Percentiles rank a stretch among this genome's conserved stretches.
Evolutionary conservation across 768 basidiomycete species (phyloP).

Genomic region (Dentipellis sp.): DNA sequence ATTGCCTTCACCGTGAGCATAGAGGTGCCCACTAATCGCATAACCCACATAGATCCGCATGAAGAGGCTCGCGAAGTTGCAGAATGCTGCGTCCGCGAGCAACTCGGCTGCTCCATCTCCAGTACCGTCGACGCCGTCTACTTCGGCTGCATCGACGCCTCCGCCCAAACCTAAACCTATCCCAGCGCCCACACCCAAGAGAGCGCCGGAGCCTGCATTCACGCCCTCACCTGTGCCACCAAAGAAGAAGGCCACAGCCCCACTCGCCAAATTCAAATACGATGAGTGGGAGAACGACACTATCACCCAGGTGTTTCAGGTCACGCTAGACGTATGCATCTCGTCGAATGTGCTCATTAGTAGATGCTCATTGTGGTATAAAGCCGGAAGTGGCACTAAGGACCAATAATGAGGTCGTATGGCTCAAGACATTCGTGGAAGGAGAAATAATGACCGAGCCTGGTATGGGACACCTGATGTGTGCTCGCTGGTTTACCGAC

Average conservation of each 20-base stretch:
- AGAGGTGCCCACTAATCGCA: not conserved
- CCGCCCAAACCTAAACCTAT: conserved; percentile 24
- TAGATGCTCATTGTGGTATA: not conserved
- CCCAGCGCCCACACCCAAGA: conserved; percentile 15
- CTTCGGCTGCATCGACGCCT: conserved; percentile 20
- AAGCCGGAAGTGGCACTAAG: conserved; percentile 12
- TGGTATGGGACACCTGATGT: not conserved
- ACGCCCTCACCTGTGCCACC: conserved; percentile 20
- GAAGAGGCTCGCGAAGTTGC: conserved; percentile 85
- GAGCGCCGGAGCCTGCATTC: conserved; percentile 20
- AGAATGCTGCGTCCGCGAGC: conserved; percentile 29
- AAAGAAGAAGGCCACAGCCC: conserved; percentile 39
- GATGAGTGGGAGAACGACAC: conserved; percentile 67
- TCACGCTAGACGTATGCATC: conserved; percentile 66
- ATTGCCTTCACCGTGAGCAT: not conserved
- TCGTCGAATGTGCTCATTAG: not conserved
- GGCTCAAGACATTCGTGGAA: conserved; percentile 13
- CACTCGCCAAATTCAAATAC: conserved; percentile 39
- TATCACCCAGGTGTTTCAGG: conserved; percentile 58
- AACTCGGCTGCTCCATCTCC: conserved; percentile 25
- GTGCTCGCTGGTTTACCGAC: not conserved
- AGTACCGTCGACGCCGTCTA: conserved; percentile 24
- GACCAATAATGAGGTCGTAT: conserved; percentile 9
- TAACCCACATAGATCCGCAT: conserved; percentile 61
- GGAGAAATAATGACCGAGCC: not conserved